Evolutionary conservation across 2,329 filamentous ascomycete species (phyloP).

Genomic region (Aspergillus neotritici): DNA sequence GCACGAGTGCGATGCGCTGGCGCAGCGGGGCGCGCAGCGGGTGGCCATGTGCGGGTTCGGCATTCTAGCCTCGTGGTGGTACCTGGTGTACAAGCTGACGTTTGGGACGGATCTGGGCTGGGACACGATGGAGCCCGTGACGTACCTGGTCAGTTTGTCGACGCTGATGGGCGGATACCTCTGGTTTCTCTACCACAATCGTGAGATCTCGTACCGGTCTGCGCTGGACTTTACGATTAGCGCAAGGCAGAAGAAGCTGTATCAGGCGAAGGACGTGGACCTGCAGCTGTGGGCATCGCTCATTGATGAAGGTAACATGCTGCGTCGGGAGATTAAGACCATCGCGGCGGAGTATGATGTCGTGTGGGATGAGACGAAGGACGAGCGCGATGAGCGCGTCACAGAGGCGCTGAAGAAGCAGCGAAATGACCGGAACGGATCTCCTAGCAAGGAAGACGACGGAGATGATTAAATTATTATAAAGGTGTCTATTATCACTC

Average conservation of each 20-base stretch:
- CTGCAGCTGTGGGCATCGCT: constrained; percentile 69
- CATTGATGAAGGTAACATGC: constrained; percentile 70
- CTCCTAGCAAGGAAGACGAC: constrained; percentile 24
- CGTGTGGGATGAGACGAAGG: constrained; percentile 74
- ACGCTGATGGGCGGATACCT: constrained; percentile 86
- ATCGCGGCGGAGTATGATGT: constrained; percentile 85
- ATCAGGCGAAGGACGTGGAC: constrained; percentile 70
- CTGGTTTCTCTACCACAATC: constrained; percentile 90
- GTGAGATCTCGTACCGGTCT: constrained; percentile 78
- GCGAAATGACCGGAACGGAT: constrained; percentile 35
- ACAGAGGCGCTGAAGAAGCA: constrained; percentile 50
- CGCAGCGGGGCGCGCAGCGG: constrained; percentile 69
- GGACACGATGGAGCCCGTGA: constrained; percentile 87
- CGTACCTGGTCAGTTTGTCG: constrained; percentile 79
- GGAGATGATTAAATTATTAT: constrained; percentile 25
- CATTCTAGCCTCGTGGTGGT: constrained; percentile 72
- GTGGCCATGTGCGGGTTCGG: constrained; percentile 76
- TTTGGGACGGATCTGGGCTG: constrained; percentile 73
- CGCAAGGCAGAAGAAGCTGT: constrained; percentile 68
- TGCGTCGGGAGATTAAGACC: constrained; percentile 72
- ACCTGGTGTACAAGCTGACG: constrained; percentile 63
- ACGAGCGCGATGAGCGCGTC: constrained; percentile 61
- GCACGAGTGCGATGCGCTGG: constrained; percentile 70
- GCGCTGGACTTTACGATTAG: constrained; percentile 84
- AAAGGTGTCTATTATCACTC: too few species aligned